Percentiles rank a stretch among this genome's conserved stretches.
Conservation (phyloP, 139 green algal species). For the Chlorella sp. region DNA sequence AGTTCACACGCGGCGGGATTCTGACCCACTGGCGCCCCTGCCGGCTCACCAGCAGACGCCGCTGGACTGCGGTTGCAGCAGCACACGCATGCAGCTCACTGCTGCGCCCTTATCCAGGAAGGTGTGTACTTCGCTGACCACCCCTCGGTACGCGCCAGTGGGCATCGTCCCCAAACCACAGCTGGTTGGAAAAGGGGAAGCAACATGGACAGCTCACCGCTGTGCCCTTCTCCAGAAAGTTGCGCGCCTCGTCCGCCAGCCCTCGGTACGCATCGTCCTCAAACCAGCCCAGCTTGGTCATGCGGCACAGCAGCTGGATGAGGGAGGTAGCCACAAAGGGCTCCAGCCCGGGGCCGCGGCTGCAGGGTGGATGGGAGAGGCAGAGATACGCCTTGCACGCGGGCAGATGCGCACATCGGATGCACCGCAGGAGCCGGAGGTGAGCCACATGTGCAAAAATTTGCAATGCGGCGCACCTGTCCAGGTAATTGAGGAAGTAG, state of each 20-base stretch:
- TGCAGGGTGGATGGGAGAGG: background rate
- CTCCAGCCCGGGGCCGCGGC: conserved; percentile 58
- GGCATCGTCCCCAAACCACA: conserved; percentile 96
- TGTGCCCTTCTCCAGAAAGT: conserved; percentile 64
- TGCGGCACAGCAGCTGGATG: conserved; percentile 91
- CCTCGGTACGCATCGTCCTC: conserved; percentile 83
- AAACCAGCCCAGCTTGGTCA: conserved; percentile 97
- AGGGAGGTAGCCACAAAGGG: conserved; percentile 85
- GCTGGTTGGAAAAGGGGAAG: conserved; percentile 71
- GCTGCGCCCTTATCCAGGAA: conserved; percentile 63
- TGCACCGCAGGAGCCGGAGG: too few relatives aligned
- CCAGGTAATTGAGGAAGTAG: conserved; percentile 90
- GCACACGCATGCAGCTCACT: background rate
- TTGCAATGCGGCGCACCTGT: conserved; percentile 45
- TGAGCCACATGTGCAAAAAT: too few relatives aligned
- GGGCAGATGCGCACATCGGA: too few relatives aligned
- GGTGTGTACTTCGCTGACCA: conserved; percentile 87
- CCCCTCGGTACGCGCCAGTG: conserved; percentile 72
- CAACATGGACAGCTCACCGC: background rate
- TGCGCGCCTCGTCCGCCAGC: conserved; percentile 91
- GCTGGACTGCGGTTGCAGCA: too few relatives aligned
- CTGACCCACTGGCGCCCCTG: too few relatives aligned
- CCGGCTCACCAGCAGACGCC: too few relatives aligned
- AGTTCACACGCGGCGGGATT: too few relatives aligned
- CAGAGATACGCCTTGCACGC: too few relatives aligned